Evolutionary conservation across 495 filamentous ascomycete genomes (phyloP), one percentile per base, ranked within the genome.

Genomic region (Aspergillus ostianus): DNA sequence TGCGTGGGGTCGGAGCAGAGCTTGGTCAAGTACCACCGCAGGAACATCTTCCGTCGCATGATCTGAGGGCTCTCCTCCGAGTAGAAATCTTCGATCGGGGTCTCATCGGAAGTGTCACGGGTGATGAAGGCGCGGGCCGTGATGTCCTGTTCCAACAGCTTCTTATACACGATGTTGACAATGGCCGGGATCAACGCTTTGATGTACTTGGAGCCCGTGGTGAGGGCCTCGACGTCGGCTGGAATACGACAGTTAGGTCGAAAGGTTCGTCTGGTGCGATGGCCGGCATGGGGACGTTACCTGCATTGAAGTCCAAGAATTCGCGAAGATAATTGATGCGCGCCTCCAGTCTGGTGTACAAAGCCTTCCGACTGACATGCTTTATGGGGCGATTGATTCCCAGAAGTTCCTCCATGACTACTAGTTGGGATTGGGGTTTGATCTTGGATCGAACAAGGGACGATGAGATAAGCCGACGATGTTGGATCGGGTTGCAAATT

Each of bases 111-210:
- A 2, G 88, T 90, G 53, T 82, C 84, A 27, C 85, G 72, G 4
- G 88, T 91, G 53, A 83, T 79, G 72, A 92, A 89, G 18, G 82
- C 74, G 1, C 86, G 82, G 0, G 89, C 88, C 13, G 89, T 91
- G 75, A 92, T 91, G 64, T 91, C 88, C 65, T 83, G 86, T 58
- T 85, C 81, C 20, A 92, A 76, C 5, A 92, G 79, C 66, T 92
- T 90, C 58, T 73, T 85, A 73, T 91, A 92, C n/a, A 91, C 87
- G 56, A 90, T 85, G 69, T 90, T 90, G 70, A 79, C 74, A 18
- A 80, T 67, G 17, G 76, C 87, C 0, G 89, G 89, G 51, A 90
- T 90, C 47, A 91, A 77, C 18, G 86, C 82, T 62, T 88, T 88
- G 72, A 91, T 85, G 73, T 90, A 90, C 67, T 88, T 90, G 53